These are phyloP conservation scores for Talaromyces proteolyticus DNA, from an alignment of 495 filamentous ascomycete genomes.

Conservation along the genomic window DNA sequence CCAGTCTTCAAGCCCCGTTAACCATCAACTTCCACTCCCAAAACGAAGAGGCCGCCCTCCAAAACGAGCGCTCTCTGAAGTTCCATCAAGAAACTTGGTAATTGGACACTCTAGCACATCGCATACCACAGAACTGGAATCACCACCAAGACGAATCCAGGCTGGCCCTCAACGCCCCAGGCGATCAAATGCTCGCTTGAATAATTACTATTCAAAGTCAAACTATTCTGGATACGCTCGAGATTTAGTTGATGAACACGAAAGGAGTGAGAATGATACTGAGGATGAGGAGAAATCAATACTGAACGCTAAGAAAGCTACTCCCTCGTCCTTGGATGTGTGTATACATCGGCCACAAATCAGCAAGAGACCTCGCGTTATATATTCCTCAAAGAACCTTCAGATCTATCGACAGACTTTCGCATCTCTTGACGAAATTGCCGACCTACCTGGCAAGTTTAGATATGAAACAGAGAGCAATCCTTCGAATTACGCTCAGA, in stretches of 20 bases:
- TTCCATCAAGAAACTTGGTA: too few relatives aligned
- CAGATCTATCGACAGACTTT: slow-evolving; percentile 9
- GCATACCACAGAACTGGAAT: too few relatives aligned
- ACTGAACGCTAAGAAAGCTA: neutral
- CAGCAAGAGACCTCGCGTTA: neutral
- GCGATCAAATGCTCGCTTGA: slow-evolving; percentile 14
- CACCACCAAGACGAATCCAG: too few relatives aligned
- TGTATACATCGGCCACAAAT: too few relatives aligned
- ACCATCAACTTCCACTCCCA: neutral
- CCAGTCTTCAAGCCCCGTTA: neutral
- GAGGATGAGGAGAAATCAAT: neutral
- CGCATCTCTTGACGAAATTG: slow-evolving; percentile 5
- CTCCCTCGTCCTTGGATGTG: too few relatives aligned
- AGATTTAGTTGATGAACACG: slow-evolving; percentile 9
- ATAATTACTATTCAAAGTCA: slow-evolving; percentile 19
- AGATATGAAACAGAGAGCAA: slow-evolving; percentile 9
- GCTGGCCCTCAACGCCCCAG: slow-evolving; percentile 15
- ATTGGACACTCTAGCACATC: too few relatives aligned
- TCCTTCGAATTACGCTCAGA: slow-evolving; percentile 8
- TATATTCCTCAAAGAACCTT: slow-evolving; percentile 5
- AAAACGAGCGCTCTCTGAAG: neutral
- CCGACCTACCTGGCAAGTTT: slow-evolving; percentile 2
- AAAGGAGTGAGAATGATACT: neutral
- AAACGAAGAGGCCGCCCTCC: slow-evolving; percentile 1
- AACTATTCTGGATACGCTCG: slow-evolving; percentile 8